These are phyloP conservation scores for Rutidosis leptorrhynchoides DNA, from an alignment of 129 eudicot species.

Conservation along the genomic window DNA sequence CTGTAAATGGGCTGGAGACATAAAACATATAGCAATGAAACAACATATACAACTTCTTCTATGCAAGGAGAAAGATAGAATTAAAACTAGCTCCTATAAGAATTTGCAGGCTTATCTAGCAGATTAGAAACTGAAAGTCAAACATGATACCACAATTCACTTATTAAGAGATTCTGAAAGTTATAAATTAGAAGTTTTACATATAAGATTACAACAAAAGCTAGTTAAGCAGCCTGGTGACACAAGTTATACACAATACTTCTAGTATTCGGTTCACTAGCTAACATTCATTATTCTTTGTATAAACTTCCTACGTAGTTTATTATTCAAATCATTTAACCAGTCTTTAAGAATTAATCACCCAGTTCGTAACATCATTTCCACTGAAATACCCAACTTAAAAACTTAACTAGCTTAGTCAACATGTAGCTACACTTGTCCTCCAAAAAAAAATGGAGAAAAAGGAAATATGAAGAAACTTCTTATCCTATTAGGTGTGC, in stretches of 20 bases:
- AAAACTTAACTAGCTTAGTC: background rate
- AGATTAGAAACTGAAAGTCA: no score
- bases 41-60: no score
- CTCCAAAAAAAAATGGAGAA: background rate
- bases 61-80: no score
- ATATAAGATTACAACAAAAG: no score
- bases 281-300: background rate
- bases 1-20: no score
- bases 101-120: no score
- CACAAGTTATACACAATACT: no score
- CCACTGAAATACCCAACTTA: background rate
- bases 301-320: background rate
- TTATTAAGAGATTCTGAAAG: no score
- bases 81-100: no score
- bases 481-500: background rate
- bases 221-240: no score
- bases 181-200: no score
- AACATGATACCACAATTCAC: no score
- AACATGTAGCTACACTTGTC: background rate
- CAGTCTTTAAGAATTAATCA: background rate
- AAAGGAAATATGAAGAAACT: background rate
- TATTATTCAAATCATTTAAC: background rate
- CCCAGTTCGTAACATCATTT: background rate
- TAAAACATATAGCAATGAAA: background rate
- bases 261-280: background rate